These are phyloP conservation scores for Ramaria sp. DNA, from an alignment of 768 basidiomycete species.

Conservation along the genomic window DNA sequence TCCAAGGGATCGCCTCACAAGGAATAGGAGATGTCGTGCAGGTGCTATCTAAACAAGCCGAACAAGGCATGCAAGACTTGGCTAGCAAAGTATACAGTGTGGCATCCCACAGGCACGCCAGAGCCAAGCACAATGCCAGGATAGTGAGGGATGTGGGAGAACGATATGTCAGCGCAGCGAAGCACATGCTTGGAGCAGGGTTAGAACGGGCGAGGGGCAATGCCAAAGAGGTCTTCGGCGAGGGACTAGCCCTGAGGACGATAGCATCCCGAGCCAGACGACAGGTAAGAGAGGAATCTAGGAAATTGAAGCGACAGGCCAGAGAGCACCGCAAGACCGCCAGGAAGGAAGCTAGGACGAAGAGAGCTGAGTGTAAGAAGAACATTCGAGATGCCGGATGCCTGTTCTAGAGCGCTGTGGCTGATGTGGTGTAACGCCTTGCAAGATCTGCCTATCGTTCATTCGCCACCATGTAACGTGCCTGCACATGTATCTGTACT, in stretches of 20 bases:
- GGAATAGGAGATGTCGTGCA: not conserved
- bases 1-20: not conserved
- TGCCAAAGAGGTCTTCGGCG: not conserved
- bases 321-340: not conserved
- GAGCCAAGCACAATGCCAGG: not conserved
- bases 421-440: not conserved
- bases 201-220: conserved; percentile 4
- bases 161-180: not conserved
- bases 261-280: not conserved
- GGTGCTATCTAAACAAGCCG: conserved; percentile 1
- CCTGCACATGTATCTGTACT: too few relatives aligned
- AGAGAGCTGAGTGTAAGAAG: not conserved
- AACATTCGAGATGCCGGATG: not conserved
- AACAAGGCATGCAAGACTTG: conserved; percentile 3
- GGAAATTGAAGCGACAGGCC: not conserved
- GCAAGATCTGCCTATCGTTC: too few relatives aligned
- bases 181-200: not conserved
- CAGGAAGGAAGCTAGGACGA: not conserved
- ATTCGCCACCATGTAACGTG: too few relatives aligned
- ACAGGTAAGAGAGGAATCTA: not conserved
- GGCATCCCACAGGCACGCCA: conserved; percentile 1
- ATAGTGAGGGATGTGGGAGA: conserved; percentile 1
- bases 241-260: not conserved
- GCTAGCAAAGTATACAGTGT: conserved; percentile 2
- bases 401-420: not conserved